phyloP scores from a whole-genome alignment of 2,329 filamentous ascomycete species.

The Lithohypha guttulata region DNA sequence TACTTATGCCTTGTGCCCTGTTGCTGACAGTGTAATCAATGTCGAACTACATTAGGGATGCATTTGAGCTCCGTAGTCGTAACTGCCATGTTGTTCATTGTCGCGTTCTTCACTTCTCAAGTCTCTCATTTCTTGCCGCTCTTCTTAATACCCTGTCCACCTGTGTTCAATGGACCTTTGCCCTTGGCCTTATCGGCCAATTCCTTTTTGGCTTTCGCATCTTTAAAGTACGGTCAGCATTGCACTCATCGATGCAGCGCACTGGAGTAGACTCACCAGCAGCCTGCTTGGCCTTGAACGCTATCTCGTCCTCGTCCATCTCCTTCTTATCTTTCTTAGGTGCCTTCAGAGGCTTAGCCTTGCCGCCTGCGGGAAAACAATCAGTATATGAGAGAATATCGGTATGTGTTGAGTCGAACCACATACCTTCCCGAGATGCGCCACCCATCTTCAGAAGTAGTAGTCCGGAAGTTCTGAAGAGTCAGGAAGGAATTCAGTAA shows the following conservation, averaged over 20 bases:
- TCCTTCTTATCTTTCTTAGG: conserved; percentile 78
- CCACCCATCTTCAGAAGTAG: too few species aligned
- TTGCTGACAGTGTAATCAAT: too few species aligned
- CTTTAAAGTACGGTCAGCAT: conserved; percentile 32
- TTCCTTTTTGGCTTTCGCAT: conserved; percentile 77
- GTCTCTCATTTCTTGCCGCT: conserved; percentile 33
- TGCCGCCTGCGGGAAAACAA: conserved; percentile 53
- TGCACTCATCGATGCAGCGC: too few species aligned
- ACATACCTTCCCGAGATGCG: conserved; percentile 53
- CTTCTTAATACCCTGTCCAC: conserved; percentile 90
- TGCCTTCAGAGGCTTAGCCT: conserved; percentile 75
- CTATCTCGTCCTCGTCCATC: conserved; percentile 75
- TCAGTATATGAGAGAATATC: conserved; percentile 10
- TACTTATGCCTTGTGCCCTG: too few species aligned
- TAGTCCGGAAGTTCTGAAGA: too few species aligned
- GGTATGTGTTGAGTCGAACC: not conserved
- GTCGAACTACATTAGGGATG: too few species aligned
- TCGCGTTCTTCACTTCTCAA: too few species aligned
- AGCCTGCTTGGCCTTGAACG: conserved; percentile 71
- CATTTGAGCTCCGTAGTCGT: too few species aligned
- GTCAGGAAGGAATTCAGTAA: too few species aligned
- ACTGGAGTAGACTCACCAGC: conserved; percentile 43
- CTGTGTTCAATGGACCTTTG: conserved; percentile 80
- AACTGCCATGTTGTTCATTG: too few species aligned
- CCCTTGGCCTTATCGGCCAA: conserved; percentile 70